Evolutionary conservation across 139 green algal species (phyloP).

Genomic region (Haematococcus sp.): DNA sequence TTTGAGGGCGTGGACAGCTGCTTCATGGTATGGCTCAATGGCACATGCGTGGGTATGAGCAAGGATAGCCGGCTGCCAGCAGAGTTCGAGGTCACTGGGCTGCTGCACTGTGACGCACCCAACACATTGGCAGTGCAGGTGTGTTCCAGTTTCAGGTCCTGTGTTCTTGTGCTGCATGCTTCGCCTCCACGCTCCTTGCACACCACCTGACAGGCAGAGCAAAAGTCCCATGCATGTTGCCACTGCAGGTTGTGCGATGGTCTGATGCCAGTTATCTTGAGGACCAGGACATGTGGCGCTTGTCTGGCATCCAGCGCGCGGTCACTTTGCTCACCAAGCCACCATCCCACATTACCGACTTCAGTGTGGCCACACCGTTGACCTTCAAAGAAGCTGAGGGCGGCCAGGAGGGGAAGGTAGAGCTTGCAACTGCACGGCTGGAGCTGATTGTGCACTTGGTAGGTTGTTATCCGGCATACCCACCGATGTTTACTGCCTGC

Average conservation of each 20-base stretch:
- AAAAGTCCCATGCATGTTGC: background rate
- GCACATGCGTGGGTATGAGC: conserved; percentile 76
- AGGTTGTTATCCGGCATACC: too few species aligned
- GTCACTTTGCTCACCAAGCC: conserved; percentile 77
- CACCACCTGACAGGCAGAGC: background rate
- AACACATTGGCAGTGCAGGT: conserved; percentile 80
- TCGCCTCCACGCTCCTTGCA: background rate
- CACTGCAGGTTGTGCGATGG: conserved; percentile 80
- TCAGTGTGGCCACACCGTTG: conserved; percentile 62
- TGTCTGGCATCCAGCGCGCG: conserved; percentile 88
- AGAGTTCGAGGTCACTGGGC: conserved; percentile 87
- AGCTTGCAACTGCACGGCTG: conserved; percentile 3
- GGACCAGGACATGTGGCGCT: conserved; percentile 96
- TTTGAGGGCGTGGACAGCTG: conserved; percentile 89
- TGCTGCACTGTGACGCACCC: conserved; percentile 29
- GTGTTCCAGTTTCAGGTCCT: background rate
- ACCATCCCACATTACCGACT: conserved; percentile 63
- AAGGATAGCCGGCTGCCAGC: conserved; percentile 90
- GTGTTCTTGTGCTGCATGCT: background rate
- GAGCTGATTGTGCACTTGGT: background rate
- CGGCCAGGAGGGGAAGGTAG: conserved; percentile 6
- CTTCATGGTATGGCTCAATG: conserved; percentile 90
- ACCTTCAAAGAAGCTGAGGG: conserved; percentile 23
- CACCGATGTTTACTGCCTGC: too few species aligned
- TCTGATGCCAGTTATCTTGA: conserved; percentile 96